Evolutionary conservation across 495 filamentous ascomycete genomes (phyloP), one percentile per base, ranked within the genome.

Genomic region (Hyaloscypha hepaticicola): DNA sequence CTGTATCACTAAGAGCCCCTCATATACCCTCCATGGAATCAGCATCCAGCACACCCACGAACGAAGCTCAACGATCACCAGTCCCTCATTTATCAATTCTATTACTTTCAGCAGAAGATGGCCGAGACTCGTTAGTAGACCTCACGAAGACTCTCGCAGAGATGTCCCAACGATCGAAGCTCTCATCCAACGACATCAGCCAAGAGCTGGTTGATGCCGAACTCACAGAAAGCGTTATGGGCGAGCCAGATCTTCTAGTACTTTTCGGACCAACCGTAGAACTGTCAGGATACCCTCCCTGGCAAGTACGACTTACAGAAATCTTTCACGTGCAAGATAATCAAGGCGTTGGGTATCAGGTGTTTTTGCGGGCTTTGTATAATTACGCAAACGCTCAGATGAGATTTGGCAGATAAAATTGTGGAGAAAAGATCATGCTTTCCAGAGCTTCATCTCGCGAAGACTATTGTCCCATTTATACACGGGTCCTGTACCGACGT

Each of bases 251-350:
- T 73, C 80, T 99, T 25, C 79, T 99, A 33, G 80, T 99, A 33
- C 79, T 96, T 0, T 97, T 99, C 74, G 87, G 88, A 12, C 88
- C 92, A 2, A 84, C 83, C 63, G 83, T 97, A 58, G 86, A 89
- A 69, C 77, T 99, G 52, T 88, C 91, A 58, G 94, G 94, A 8
- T 99, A 97, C 76, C 95, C 95, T 27, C 95, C 95, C 1, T 99
- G 95, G 95, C 95, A 97, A 75, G 82, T 97, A 53, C 82, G 95
- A 38, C 77, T 99, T 66, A 97, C 94, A 1, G 95, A 99, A 82
- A 97, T 99, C 64, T 96, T 90, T 73, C 82, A 88, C 68, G 79
- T 88, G 19, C 81, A 80, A 64, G 89, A 92, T 69, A 88, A 90
- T 73, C 77, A 83, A 31, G 87, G 86, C 0, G 94, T 98, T 19